Conservation (phyloP, 768 basidiomycete genomes). For the Mycena chlorophos region DNA sequence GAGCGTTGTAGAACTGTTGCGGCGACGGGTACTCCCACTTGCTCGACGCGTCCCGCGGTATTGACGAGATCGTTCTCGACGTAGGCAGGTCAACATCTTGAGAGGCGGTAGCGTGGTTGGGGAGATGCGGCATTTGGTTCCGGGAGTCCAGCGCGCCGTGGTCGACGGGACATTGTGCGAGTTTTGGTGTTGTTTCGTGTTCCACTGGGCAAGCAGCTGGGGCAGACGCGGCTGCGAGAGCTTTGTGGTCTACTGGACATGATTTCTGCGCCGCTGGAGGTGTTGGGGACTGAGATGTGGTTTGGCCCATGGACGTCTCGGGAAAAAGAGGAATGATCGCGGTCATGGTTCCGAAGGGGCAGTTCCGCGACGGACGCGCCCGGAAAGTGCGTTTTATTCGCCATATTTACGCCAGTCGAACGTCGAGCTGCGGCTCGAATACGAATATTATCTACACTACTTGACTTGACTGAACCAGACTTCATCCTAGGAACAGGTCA, state of each 20-base stretch:
- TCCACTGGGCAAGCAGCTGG: constrained; percentile 46
- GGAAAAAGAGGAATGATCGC: not conserved
- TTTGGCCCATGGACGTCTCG: constrained; percentile 1
- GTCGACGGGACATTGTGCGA: constrained; percentile 64
- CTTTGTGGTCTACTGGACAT: constrained; percentile 41
- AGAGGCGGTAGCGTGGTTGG: constrained; percentile 62
- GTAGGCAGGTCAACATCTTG: constrained; percentile 67
- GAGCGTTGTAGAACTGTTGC: constrained; percentile 97
- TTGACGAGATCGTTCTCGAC: constrained; percentile 76
- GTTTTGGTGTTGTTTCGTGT: constrained; percentile 37
- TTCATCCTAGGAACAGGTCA: not conserved
- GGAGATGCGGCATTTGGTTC: constrained; percentile 88
- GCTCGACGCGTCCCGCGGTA: constrained; percentile 62
- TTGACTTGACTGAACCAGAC: not conserved
- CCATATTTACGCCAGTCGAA: too few species aligned
- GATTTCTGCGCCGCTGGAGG: constrained; percentile 27
- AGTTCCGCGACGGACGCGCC: too few species aligned
- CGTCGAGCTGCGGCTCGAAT: too few species aligned
- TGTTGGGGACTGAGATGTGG: not conserved
- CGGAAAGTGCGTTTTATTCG: too few species aligned
- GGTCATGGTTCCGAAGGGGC: too few species aligned
- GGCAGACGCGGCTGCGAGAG: constrained; percentile 17
- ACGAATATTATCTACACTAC: too few species aligned
- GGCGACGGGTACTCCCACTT: constrained; percentile 97
- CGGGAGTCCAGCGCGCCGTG: constrained; percentile 61